These are phyloP conservation scores for Ichthyophthirius multifiliis DNA, from an alignment of 169 alveolate species.

Conservation along the genomic window DNA sequence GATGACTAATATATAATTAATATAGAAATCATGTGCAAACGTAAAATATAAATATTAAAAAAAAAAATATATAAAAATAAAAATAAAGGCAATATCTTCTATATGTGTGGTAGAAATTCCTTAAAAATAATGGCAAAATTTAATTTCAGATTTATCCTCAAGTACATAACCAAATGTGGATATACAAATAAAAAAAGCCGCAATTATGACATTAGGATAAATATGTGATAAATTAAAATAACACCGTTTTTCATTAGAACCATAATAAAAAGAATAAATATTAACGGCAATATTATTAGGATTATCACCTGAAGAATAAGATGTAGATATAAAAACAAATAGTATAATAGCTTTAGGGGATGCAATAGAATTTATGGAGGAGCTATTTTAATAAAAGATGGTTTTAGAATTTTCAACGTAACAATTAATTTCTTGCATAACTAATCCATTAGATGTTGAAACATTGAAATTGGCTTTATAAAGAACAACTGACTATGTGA, in stretches of 20 bases:
- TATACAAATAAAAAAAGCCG: conserved; percentile 7
- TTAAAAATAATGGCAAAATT: neutral
- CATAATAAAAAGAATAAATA: conserved; percentile 6
- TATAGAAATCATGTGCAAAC: conserved; percentile 3
- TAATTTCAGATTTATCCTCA: neutral
- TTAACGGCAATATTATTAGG: conserved; percentile 8
- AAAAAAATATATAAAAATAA: no score
- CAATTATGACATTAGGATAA: conserved; percentile 7
- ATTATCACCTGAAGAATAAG: neutral
- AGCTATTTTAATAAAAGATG: neutral
- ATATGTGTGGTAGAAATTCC: neutral
- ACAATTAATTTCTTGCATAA: neutral
- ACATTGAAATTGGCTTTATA: neutral
- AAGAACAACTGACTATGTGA: neutral
- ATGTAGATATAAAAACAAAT: neutral
- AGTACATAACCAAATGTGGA: neutral
- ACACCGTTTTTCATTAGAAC: no score
- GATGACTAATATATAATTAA: neutral
- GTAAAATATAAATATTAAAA: no score
- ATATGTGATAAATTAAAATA: neutral
- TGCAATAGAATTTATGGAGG: neutral
- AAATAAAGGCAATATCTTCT: conserved; percentile 1
- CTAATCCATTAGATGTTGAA: neutral
- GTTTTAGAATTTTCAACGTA: conserved; percentile 1
- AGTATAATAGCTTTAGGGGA: neutral